Evolutionary conservation across 352 stramenopile species (phyloP).

Genomic region (Blastocystis sp.): DNA sequence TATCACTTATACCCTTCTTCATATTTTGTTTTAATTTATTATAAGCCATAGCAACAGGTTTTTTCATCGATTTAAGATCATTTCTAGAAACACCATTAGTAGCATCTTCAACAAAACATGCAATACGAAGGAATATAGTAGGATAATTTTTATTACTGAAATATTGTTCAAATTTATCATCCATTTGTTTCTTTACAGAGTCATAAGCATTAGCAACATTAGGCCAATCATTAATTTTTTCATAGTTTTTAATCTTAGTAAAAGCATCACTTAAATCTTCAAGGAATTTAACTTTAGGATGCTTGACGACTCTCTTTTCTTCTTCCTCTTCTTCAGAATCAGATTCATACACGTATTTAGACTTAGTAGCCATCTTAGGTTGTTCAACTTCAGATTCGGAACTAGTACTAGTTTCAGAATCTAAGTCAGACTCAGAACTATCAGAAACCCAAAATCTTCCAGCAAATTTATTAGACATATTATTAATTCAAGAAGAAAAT

Average conservation of each 20-base stretch:
- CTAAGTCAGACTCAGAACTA: no score
- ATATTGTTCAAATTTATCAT: slow-evolving; percentile 6
- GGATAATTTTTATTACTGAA: slow-evolving; percentile 29
- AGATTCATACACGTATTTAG: slow-evolving; percentile 4
- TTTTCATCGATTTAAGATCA: background rate
- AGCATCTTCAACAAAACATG: slow-evolving; percentile 1
- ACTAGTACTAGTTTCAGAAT: no score
- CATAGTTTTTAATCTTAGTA: slow-evolving; percentile 28
- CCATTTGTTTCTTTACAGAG: slow-evolving; percentile 14
- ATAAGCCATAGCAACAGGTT: slow-evolving; percentile 15
- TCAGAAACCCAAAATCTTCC: no score
- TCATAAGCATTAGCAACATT: slow-evolving; percentile 22
- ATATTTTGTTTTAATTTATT: slow-evolving; percentile 17
- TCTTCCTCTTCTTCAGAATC: slow-evolving; percentile 25
- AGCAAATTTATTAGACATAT: no score
- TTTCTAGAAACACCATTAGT: background rate
- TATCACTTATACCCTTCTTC: slow-evolving; percentile 20
- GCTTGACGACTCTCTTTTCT: slow-evolving; percentile 21
- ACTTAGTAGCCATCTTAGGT: slow-evolving; percentile 15
- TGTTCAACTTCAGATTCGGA: slow-evolving; percentile 8
- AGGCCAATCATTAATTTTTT: slow-evolving; percentile 21
- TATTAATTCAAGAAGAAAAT: no score
- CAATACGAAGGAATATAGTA: slow-evolving; percentile 2
- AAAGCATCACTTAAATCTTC: slow-evolving; percentile 9
- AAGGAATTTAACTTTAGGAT: slow-evolving; percentile 5